Base-by-base conservation (phyloP, 352 stramenopile species). In the Globisporangium paroecandrum region DNA sequence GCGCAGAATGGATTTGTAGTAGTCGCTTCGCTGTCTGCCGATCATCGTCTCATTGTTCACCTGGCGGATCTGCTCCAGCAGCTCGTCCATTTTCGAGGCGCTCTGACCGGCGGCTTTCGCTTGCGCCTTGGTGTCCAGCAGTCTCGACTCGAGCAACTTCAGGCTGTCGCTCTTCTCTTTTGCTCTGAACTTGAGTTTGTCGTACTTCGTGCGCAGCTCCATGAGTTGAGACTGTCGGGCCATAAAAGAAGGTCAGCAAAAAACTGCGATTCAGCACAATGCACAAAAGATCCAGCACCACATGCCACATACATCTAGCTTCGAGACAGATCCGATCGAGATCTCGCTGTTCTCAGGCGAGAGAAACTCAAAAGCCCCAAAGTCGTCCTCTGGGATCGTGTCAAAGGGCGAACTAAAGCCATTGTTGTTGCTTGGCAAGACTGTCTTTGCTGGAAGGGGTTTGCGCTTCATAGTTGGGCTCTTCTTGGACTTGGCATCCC, bases 1-100 rank as follows among this genome's bases (percentile, higher is more conserved):
- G 2, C 87, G 82, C 47, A 94, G 49, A 47, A 94, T 90, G 6
- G 85, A 62, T 25, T 87, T 87, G 76, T 94, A 94, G 66, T 94
- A 94, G 43, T 94, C 85, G 41, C 85, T 85, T 5, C 85, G 85
- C 72, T 89, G 81, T 20, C 83, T 76, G 0, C 85, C 83, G 38
- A 89, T 55, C 24, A 76, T 66, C 24, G 87, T 84, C 66, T 94
- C 85, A 46, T 89, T 78, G 8, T 77, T 81, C 13, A 87, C 78
- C 6, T 66, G 64, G 9, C 81, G 81, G 57, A 90, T 90, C n/a
- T 81, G 85, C 25, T 93, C 82, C 8, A 83, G 75, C 20, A 94
- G 62, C 12, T 85, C 77, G 18, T 92, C 87, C 18, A 87, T 71
- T 15, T 86, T 78, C 8, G 67, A 78, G 10, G 82, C 81, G 24